Base-by-base conservation (phyloP, 306 rosid genomes). In the Dalbergia cultrata region DNA sequence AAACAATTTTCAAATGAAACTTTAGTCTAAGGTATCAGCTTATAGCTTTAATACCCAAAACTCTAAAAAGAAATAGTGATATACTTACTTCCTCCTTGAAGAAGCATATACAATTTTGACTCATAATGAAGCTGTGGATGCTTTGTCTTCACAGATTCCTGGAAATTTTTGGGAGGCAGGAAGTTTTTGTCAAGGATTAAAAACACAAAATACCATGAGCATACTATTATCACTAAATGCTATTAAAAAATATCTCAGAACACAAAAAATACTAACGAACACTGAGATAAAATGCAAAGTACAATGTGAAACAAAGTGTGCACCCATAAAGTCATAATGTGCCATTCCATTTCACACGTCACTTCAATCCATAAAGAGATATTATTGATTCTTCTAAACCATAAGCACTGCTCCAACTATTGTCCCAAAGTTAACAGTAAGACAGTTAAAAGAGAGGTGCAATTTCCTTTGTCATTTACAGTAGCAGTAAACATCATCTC, bases 61-160 rank as follows among this genome's bases (percentile, higher is more conserved):
- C 7, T 11, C 19, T 39, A 76, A 49, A 78, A 50, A 44, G 64
- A 80, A 63, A 76, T 7, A 69, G 78, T 66, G 45, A 58, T 61
- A 59, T 81, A 81, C 92, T 85, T 86, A 96, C 99, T 96, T 90
- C 99, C 99, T 88, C 99, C 99, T 86, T 96, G 99, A 85, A 96
- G 97, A 88, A 96, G 95, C 98, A 96, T 88, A 76, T 96, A 96
- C 90, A 96, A 82, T 85, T 96, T 96, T 72, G 98, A 96, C 82
- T 96, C 99, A 87, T 96, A 96, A 87, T 93, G 97, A 85, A 96
- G 99, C 86, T 96, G 99, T 5, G 99, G 99, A 85, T 96, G 99
- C 92, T 90, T 93, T 86, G 92, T 96, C 94, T 93, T 96, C 80
- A 81, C 97, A 79, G 98, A 88, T 83, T 96, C 99, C 99, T 96